Conservation (phyloP, 2,329 filamentous ascomycete species). For the Trichoderma asperellum region DNA sequence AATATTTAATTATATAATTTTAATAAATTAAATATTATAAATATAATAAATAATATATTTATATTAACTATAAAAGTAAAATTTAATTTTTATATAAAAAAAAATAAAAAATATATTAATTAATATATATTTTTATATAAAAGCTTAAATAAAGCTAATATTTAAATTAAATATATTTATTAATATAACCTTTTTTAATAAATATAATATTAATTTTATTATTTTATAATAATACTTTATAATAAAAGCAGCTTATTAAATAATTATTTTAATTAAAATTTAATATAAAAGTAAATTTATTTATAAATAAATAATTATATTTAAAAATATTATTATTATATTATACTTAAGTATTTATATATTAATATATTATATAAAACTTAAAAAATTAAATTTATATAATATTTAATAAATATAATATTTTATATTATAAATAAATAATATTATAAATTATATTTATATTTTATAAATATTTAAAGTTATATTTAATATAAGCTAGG, state of each 20-base stretch:
- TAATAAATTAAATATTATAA: not conserved
- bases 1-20: not conserved
- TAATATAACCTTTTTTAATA: too few species aligned
- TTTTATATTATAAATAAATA: not conserved
- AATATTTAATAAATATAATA: not conserved
- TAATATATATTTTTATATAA: too few species aligned
- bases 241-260: not conserved
- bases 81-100: too few species aligned
- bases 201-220: not conserved
- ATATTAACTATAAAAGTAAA: not conserved
- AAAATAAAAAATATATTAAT: too few species aligned
- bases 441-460: not conserved
- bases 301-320: not conserved
- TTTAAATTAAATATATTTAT: too few species aligned
- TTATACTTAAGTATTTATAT: not conserved
- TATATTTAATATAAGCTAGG: too few species aligned
- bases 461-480: too few species aligned
- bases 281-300: not conserved
- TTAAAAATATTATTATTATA: not conserved
- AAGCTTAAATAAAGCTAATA: too few species aligned
- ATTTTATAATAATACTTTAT: not conserved
- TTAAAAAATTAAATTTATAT: not conserved
- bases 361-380: not conserved
- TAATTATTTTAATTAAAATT: not conserved
- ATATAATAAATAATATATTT: not conserved